Conservation (phyloP, 345 rosid genomes). For the Xanthoceras sorbifolium region DNA sequence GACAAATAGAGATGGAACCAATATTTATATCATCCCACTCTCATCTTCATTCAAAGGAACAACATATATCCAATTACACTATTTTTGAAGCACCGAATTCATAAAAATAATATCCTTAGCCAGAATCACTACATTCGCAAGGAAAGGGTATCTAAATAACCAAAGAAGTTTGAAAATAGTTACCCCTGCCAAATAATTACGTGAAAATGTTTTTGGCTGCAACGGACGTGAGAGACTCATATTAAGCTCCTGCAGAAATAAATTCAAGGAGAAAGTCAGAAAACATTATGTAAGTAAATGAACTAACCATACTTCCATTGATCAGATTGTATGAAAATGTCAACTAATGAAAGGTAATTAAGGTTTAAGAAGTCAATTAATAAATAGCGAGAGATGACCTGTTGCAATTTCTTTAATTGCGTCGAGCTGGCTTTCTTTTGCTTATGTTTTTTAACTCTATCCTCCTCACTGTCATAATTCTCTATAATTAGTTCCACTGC, state of each 20-base stretch:
- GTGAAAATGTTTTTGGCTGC: constrained; percentile 85
- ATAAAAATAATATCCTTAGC: not conserved
- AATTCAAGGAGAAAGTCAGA: constrained; percentile 2
- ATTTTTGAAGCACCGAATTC: not conserved
- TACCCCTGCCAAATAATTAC: constrained; percentile 91
- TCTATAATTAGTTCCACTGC: constrained; percentile 69
- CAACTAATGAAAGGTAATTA: not conserved
- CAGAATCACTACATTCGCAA: not conserved
- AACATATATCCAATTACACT: not conserved
- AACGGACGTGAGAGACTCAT: constrained; percentile 64
- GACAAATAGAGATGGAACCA: not conserved
- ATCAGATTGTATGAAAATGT: not conserved
- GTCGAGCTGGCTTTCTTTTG: constrained; percentile 60
- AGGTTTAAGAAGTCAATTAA: not conserved
- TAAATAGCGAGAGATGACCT: constrained; percentile 43
- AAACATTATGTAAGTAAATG: not conserved
- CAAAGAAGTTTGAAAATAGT: constrained; percentile 8
- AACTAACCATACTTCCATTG: not conserved
- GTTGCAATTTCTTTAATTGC: constrained; percentile 60
- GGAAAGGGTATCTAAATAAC: constrained; percentile 6
- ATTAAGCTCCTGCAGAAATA: constrained; percentile 70
- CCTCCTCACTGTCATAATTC: constrained; percentile 83
- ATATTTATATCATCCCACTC: not conserved
- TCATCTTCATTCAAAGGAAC: not conserved
- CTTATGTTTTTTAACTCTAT: constrained; percentile 63